Base-by-base conservation (phyloP, 148 eudicot species). In the Rhododendron simsii region DNA sequence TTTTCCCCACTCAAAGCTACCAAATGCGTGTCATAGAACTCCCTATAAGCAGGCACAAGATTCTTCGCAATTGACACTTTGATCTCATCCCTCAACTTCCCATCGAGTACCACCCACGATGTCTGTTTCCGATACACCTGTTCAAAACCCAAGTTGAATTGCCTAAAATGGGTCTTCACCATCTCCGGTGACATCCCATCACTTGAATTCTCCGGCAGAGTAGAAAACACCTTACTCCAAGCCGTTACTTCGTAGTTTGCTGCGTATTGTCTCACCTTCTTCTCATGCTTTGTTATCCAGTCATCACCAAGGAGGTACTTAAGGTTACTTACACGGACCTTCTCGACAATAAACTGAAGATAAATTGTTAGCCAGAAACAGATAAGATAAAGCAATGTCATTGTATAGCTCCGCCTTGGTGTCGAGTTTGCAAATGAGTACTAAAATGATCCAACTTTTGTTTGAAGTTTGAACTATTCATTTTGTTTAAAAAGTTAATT, bases 361-460 rank as follows among this genome's bases (percentile, higher is more conserved):
- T n/a, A n/a, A n/a, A n/a, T 90, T 90, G 87, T 90, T 90, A 2
- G 88, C 88, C 30, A 90, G 53, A 79, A 90, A 90, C 53, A 90
- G 87, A 45, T 90, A 90, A 15, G 90, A 80, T n/a, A 88, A 71
- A 14, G 88, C 83, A 6, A 84, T 37, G 80, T 88, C 90, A 7
- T 88, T 81, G 88, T 90, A 90, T 81, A 75, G 76, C 7, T 84
- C 84, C 3, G 88, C 90, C 35, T 87, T 84, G 51, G 75, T 45
- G 85, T 88, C 88, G 37, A 90, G 91, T 71, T 88, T 90, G 88
- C 91, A 88, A 16, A 90, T 88, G 71, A 90, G 91, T 7, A 86
- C 75, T 7, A 87, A 85, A 11, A 90, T 76, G 37, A 88, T 74
- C 91, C 90, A 88, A 33, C 35, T 33, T 33, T 33, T 33, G 35